Base-by-base conservation (phyloP, 73 alveolate species). In the Paramecium pentaurelia region DNA sequence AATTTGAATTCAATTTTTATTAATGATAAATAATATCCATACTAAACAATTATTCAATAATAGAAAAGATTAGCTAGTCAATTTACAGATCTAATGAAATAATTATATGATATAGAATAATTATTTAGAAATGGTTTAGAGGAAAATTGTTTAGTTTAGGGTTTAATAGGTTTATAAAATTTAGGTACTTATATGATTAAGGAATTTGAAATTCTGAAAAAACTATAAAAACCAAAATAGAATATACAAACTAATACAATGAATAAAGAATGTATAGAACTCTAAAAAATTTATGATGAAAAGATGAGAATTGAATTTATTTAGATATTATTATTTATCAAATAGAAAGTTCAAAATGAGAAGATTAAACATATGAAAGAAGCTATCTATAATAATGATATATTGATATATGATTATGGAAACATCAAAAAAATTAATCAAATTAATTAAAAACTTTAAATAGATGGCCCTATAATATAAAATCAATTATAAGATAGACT, bases 361-460 rank as follows among this genome's bases (percentile, higher is more conserved):
- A 75, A 75, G 25, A 30, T 75, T 42, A 75, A 75, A 75, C 60
- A 75, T 20, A 75, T 75, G 68, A 75, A 38, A 16, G 88, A 75
- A 42, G 5, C 38, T 8, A 75, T 75, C 6, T 42, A 30, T 10
- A 38, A 27, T 38, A 42, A 75, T 34, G 88, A 75, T 3, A 42
- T 75, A 1, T 42, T 75, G 60, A 75, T 75, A 3, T 75, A 75
- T 42, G 88, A 75, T 75, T 75, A 75, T 42, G 88, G 88, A 3
- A 75, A 75, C 30, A 25, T 75, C 22, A 75, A 42, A 3, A 75
- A 75, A 75, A 75, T 75, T 12, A 75, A 75, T 75, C 60, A 75
- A 20, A 75, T 75, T 12, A 75, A 75, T 75, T 18, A 30, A 75
- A 75, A 75, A 20, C 8, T 75, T 6, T 38, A 75, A 36, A 75